A percentile compares a stretch with the other conserved stretches of the same genome.
phyloP scores from a whole-genome alignment of 495 filamentous ascomycete species.

The Lophiostoma macrostomum region DNA sequence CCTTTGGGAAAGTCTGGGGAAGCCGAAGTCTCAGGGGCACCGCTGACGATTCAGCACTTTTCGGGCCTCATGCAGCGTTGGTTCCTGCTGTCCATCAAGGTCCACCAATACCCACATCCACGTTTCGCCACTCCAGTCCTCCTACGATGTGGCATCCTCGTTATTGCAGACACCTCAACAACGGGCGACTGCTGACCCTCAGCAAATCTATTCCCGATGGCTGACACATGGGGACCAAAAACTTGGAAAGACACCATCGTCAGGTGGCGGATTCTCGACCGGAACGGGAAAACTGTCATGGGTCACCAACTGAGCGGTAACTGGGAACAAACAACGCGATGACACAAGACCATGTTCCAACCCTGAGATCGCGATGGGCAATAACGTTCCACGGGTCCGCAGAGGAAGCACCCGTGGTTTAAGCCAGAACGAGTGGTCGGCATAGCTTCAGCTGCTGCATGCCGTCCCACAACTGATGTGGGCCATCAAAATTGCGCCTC shows the following conservation, averaged over 20 bases:
- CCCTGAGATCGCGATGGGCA: conserved; percentile 4
- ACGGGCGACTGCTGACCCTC: too few relatives aligned
- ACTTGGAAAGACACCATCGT: neutral
- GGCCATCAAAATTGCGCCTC: too few relatives aligned
- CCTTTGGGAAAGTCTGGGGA: conserved; percentile 15
- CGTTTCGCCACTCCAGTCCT: too few relatives aligned
- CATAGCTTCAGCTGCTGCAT: conserved; percentile 4
- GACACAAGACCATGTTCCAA: conserved; percentile 7
- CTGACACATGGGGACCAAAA: neutral
- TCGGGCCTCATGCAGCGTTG: conserved; percentile 5
- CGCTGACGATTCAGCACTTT: conserved; percentile 12
- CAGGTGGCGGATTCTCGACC: neutral
- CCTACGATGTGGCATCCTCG: too few relatives aligned
- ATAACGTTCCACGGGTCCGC: conserved; percentile 26
- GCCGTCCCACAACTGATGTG: too few relatives aligned
- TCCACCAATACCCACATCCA: conserved; percentile 5
- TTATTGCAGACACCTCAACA: too few relatives aligned
- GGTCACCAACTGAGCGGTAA: conserved; percentile 10
- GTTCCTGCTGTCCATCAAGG: neutral
- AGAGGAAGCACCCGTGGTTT: conserved; percentile 17
- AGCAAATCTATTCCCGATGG: too few relatives aligned
- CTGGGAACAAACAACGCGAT: conserved; percentile 10
- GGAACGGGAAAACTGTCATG: too few relatives aligned
- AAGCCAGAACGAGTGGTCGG: conserved; percentile 8
- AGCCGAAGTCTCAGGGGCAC: conserved; percentile 24